Percentiles rank a stretch among this genome's conserved stretches.
Conservation (phyloP, 2,329 filamentous ascomycete genomes). For the Chrysosphaeria jannelii region DNA sequence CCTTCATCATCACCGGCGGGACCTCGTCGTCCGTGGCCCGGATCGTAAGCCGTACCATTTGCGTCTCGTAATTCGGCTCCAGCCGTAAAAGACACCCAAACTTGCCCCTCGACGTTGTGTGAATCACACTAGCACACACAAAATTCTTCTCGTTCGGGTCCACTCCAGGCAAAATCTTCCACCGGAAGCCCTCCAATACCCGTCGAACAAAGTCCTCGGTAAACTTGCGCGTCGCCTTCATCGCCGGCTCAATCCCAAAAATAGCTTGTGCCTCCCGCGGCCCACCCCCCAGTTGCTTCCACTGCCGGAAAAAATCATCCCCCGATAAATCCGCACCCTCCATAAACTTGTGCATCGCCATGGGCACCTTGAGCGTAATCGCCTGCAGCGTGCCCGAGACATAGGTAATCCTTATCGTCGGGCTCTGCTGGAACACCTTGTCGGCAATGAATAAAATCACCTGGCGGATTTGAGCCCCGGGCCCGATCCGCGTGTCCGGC, state of each 20-base stretch:
- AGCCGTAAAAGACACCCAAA: constrained; percentile 78
- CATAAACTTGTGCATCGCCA: constrained; percentile 89
- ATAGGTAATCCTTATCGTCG: constrained; percentile 83
- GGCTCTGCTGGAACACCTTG: constrained; percentile 50
- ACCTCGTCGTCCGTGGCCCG: constrained; percentile 80
- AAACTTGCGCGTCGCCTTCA: constrained; percentile 24
- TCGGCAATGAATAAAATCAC: constrained; percentile 85
- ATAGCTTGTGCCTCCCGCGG: constrained; percentile 71
- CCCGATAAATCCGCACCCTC: constrained; percentile 58
- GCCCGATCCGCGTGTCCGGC: constrained; percentile 50
- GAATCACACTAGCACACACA: constrained; percentile 67
- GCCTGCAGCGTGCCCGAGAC: constrained; percentile 81
- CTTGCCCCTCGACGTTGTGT: constrained; percentile 60
- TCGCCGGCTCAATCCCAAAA: constrained; percentile 31
- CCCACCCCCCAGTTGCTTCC: constrained; percentile 87
- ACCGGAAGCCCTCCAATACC: constrained; percentile 60
- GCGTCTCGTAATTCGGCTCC: constrained; percentile 71
- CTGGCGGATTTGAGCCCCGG: constrained; percentile 59
- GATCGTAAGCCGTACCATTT: constrained; percentile 93
- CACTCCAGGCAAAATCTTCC: constrained; percentile 59
- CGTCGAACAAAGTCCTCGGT: constrained; percentile 39
- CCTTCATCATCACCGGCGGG: constrained; percentile 46
- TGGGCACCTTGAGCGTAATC: constrained; percentile 65
- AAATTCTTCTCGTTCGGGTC: constrained; percentile 86
- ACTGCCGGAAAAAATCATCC: constrained; percentile 96